Percentiles rank a stretch among this genome's conserved stretches.
phyloP scores from a whole-genome alignment of 257 asterid genomes.

The Solanum piurae region DNA sequence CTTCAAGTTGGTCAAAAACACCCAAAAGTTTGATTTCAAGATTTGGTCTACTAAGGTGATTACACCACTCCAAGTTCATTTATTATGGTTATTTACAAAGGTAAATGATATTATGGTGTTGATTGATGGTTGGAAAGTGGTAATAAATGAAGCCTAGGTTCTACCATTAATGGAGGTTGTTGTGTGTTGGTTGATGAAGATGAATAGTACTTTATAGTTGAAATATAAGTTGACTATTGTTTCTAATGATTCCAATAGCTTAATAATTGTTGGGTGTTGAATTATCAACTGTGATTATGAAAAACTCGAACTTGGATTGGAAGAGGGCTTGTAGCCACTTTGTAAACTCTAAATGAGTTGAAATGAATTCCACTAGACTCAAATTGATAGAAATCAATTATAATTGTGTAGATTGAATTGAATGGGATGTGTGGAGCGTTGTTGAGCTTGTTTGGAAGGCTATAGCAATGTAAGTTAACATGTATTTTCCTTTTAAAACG shows the following conservation, averaged over 20 bases:
- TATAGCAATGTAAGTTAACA: neutral
- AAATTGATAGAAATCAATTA: neutral
- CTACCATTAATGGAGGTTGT: neutral
- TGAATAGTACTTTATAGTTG: neutral
- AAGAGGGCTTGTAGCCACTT: neutral
- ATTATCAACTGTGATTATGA: neutral
- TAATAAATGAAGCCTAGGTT: neutral
- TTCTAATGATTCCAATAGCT: neutral
- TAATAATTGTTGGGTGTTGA: neutral
- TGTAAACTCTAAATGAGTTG: neutral
- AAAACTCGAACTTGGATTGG: neutral
- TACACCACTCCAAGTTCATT: neutral
- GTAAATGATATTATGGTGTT: neutral
- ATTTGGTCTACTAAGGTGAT: neutral
- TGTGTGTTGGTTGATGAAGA: neutral
- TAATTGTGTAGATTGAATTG: neutral
- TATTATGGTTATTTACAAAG: neutral
- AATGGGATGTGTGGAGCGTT: neutral
- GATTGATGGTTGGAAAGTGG: neutral
- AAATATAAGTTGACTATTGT: neutral
- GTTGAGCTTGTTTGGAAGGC: neutral
- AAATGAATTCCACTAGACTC: neutral
- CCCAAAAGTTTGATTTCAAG: neutral
- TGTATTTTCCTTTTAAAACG: neutral
- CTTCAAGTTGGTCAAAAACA: neutral